phyloP scores from a whole-genome alignment of 2,329 filamentous ascomycete genomes.

The Cytospora paraplurivora region DNA sequence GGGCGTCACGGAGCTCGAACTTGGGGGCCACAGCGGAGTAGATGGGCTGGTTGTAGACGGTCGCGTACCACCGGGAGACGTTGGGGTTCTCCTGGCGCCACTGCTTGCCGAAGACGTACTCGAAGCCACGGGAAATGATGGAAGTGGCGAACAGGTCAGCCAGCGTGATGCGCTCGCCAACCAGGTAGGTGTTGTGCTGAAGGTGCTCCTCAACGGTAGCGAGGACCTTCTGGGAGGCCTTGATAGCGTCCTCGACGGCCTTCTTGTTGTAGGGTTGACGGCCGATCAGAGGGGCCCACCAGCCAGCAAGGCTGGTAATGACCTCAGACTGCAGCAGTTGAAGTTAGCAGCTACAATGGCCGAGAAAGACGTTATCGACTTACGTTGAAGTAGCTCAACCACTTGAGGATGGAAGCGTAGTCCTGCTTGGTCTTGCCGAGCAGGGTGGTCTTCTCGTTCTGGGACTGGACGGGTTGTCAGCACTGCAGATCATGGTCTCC shows the following conservation, averaged over 20 bases:
- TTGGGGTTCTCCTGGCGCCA: constrained; percentile 84
- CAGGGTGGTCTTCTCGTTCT: constrained; percentile 99
- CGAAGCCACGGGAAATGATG: constrained; percentile 83
- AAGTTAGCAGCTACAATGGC: constrained; percentile 10
- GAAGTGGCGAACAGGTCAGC: constrained; percentile 86
- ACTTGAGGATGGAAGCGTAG: constrained; percentile 95
- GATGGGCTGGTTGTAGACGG: constrained; percentile 88
- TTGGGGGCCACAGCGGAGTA: constrained; percentile 79
- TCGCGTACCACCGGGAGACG: constrained; percentile 91
- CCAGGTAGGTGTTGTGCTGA: constrained; percentile 90
- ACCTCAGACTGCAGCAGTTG: constrained; percentile 59
- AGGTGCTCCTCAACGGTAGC: constrained; percentile 84
- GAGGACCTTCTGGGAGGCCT: constrained; percentile 68
- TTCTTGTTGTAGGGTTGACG: constrained; percentile 95
- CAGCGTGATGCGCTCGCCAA: constrained; percentile 95
- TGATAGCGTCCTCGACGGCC: constrained; percentile 78
- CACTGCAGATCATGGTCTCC: not conserved
- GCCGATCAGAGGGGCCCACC: constrained; percentile 87
- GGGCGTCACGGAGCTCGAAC: constrained; percentile 79
- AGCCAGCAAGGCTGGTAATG: constrained; percentile 70
- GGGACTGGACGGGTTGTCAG: constrained; percentile 54
- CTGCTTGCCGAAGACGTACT: constrained; percentile 90
- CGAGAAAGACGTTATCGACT: too few relatives aligned
- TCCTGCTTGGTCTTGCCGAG: constrained; percentile 99
- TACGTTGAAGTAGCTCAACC: constrained; percentile 94